Conservation (phyloP, 805 yeast genomes). For the Schwanniomyces yamadae region DNA sequence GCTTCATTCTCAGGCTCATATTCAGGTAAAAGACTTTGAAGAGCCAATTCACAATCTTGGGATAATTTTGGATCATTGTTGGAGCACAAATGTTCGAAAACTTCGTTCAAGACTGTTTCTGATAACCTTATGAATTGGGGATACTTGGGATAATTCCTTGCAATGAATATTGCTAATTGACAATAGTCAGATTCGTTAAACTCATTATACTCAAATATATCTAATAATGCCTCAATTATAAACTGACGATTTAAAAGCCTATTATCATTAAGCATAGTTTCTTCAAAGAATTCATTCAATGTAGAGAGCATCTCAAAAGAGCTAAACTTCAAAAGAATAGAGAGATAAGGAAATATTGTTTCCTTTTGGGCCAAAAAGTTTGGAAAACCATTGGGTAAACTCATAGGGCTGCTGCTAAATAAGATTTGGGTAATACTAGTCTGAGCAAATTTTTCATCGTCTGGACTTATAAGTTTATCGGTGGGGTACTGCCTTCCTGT, state of each 20-base stretch:
- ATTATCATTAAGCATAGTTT: constrained; percentile 66
- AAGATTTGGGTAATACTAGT: constrained; percentile 51
- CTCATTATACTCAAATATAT: constrained; percentile 45
- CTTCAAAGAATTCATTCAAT: constrained; percentile 83
- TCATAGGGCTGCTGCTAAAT: constrained; percentile 54
- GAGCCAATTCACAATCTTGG: constrained; percentile 71
- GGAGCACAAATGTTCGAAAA: constrained; percentile 52
- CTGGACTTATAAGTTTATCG: constrained; percentile 44
- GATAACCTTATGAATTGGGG: constrained; percentile 76
- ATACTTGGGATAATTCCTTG: constrained; percentile 81
- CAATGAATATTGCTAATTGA: constrained; percentile 64
- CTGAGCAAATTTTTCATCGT: constrained; percentile 43
- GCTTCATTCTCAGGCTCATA: constrained; percentile 59
- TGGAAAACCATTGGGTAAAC: constrained; percentile 23
- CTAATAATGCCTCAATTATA: constrained; percentile 68
- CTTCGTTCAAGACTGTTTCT: constrained; percentile 50
- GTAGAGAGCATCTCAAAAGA: constrained; percentile 62
- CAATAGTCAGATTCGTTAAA: constrained; percentile 26
- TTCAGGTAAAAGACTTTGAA: constrained; percentile 66
- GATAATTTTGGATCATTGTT: constrained; percentile 30
- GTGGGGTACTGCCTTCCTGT: constrained; percentile 84
- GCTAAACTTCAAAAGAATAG: constrained; percentile 51
- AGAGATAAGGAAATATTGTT: constrained; percentile 71
- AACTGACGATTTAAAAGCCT: constrained; percentile 67
- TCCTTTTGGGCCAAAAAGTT: constrained; percentile 28